Percentiles rank a stretch among this genome's conserved stretches.
Conservation (phyloP, 2,329 filamentous ascomycete species). For the Aspergillus alliaceus region DNA sequence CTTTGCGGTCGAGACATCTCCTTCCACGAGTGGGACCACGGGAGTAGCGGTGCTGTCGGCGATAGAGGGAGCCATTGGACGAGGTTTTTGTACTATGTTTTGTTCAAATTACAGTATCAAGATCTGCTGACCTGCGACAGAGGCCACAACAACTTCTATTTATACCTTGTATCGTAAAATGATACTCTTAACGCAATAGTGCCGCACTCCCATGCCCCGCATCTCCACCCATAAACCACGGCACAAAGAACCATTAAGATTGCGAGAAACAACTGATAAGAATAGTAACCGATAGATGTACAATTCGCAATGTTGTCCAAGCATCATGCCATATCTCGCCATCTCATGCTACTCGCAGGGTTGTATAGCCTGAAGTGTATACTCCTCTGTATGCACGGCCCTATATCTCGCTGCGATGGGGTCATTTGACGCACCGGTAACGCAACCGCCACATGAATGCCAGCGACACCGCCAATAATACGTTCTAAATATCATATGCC, state of each 20-base stretch:
- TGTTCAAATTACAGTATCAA: not conserved
- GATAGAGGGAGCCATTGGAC: constrained; percentile 22
- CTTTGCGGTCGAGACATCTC: constrained; percentile 12
- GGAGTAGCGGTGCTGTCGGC: constrained; percentile 14
- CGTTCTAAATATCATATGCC: too few relatives aligned
- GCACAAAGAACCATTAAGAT: not conserved
- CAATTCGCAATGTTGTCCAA: constrained; percentile 9
- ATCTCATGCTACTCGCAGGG: not conserved
- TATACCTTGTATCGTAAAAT: not conserved
- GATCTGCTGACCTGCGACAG: not conserved
- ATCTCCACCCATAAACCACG: not conserved
- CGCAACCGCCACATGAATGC: not conserved
- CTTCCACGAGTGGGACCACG: constrained; percentile 17
- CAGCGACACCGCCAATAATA: not conserved
- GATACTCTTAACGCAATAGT: not conserved
- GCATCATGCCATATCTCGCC: constrained; percentile 16
- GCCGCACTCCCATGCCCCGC: not conserved
- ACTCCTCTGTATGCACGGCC: too few relatives aligned
- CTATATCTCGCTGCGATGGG: not conserved
- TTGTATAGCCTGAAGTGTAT: not conserved
- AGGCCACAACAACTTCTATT: not conserved
- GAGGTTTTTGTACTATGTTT: not conserved
- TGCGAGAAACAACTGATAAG: not conserved
- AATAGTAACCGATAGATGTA: too few relatives aligned
- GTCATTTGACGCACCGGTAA: not conserved